phyloP scores from a whole-genome alignment of 371 early-diverging fungal species.

The Catenaria anguillulae region DNA sequence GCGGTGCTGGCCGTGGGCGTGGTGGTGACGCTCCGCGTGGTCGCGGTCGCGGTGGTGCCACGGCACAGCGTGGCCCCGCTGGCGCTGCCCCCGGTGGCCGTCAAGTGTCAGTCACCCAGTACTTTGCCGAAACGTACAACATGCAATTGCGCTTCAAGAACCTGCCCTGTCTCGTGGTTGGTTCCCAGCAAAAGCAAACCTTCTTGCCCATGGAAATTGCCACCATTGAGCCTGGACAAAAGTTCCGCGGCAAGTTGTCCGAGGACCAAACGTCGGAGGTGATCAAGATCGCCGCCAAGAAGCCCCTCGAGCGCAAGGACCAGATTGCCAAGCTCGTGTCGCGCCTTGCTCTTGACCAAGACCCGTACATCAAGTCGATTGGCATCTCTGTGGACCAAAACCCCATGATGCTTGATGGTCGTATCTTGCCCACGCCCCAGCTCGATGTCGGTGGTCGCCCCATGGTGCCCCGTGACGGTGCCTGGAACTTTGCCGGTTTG shows the following conservation, averaged over 20 bases:
- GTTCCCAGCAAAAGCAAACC: conserved; percentile 10
- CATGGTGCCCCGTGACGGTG: conserved; percentile 7
- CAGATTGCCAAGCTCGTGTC: neutral
- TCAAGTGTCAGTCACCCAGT: conserved; percentile 36
- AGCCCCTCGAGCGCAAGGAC: neutral
- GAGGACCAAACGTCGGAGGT: conserved; percentile 15
- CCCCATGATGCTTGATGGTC: neutral
- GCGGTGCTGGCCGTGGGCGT: too few species aligned
- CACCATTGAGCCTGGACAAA: conserved; percentile 30
- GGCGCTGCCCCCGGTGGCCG: neutral
- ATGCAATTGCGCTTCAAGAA: conserved; percentile 49
- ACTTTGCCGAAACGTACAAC: conserved; percentile 53
- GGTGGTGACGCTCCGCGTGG: too few species aligned
- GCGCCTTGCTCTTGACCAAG: conserved; percentile 8
- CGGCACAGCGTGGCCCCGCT: neutral
- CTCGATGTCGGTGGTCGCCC: neutral
- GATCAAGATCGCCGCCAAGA: conserved; percentile 4
- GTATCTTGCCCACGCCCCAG: neutral
- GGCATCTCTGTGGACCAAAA: neutral
- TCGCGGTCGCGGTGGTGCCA: too few species aligned
- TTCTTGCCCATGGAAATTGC: conserved; percentile 39
- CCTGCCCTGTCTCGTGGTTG: conserved; percentile 65
- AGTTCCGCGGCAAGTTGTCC: conserved; percentile 28
- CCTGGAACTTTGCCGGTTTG: conserved; percentile 14
- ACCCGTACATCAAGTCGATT: conserved; percentile 21